Percentiles rank a stretch among this genome's conserved stretches.
phyloP scores from a whole-genome alignment of 2,329 filamentous ascomycete species.

The Parascedosporium putredinis region DNA sequence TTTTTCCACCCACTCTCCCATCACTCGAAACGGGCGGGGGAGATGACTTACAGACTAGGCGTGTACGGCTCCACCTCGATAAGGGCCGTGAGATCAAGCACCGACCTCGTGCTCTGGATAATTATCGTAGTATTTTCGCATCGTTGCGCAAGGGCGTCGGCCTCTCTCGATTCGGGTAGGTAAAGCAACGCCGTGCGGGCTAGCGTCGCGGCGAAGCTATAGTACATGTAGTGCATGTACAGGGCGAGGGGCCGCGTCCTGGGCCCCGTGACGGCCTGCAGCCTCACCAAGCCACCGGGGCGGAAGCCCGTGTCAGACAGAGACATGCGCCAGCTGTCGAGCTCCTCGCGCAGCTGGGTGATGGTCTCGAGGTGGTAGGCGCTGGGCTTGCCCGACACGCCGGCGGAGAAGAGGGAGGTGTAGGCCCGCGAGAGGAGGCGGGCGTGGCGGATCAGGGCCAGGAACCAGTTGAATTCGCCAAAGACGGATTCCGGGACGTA shows the following conservation, averaged over 20 bases:
- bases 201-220: constrained; percentile 18
- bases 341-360: constrained; percentile 17
- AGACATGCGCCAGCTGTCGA: constrained; percentile 17
- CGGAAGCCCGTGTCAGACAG: not conserved
- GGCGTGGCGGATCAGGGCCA: constrained; percentile 16
- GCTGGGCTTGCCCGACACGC: constrained; percentile 16
- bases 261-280: not conserved
- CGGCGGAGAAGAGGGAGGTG: constrained; percentile 19
- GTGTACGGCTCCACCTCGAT: constrained; percentile 21
- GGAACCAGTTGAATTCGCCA: constrained; percentile 18
- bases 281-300: not conserved
- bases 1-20: not conserved
- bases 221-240: constrained; percentile 18
- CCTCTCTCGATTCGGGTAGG: constrained; percentile 9
- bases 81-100: constrained; percentile 18
- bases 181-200: constrained; percentile 16
- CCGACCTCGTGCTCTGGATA: constrained; percentile 15
- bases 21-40: not conserved
- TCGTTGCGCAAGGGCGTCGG: constrained; percentile 9
- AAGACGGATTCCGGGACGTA: constrained; percentile 14
- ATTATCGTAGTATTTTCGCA: constrained; percentile 12
- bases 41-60: constrained; percentile 12
- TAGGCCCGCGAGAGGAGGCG: constrained; percentile 19
- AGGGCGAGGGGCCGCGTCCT: constrained; percentile 8
- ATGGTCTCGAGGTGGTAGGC: constrained; percentile 17